Base-by-base conservation (phyloP, 2,329 filamentous ascomycete genomes). In the Exophiala calicioides region DNA sequence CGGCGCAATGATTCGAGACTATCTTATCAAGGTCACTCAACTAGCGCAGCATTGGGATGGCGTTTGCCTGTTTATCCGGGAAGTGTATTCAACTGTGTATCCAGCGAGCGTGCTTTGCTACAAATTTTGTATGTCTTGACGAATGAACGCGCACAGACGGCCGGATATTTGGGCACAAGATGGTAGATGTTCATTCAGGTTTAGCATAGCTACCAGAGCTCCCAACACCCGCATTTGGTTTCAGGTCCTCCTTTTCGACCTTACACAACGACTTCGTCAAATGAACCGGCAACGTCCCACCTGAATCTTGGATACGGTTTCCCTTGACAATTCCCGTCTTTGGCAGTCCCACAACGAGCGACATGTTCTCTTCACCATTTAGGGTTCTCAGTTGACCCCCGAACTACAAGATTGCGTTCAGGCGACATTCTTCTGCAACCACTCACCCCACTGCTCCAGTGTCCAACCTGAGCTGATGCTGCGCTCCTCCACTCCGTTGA, bases 361-460 rank as follows among this genome's bases (percentile, higher is more conserved):
- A 12, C 24, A 7, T 7, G 24, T 7, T 27, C 7, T 27, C 18
- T 15, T 19, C 8, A 19, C 16, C 32, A 19, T 32, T 32, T 32
- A n/a, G n/a, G n/a, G n/a, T 33, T 15, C 30, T 33, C 30, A 33
- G 30, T 15, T 15, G 13, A 33, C 26, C 23, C 27, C 24, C 19
- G 32, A 19, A 9, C 32, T 7, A 9, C n/a, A 19, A 7, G 16
- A 34, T 16, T 19, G 4, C 13, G 13, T 29, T 20, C 71, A 84
- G 48, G 70, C 70, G 43, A 82, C 69, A 60, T 83, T 84, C 68
- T 82, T 80, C 60, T 76, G 74, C 64, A 95, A 67, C 85, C 86
- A 96, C 68, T 90, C 84, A 62, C 84, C 77, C 90, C 90, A 97
- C 70, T 95, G 85, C 48, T 86, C 81, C 58, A 75, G 75, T 1